Evolutionary conservation across 2,329 filamentous ascomycete species (phyloP).

Genomic region (Septoria linicola): DNA sequence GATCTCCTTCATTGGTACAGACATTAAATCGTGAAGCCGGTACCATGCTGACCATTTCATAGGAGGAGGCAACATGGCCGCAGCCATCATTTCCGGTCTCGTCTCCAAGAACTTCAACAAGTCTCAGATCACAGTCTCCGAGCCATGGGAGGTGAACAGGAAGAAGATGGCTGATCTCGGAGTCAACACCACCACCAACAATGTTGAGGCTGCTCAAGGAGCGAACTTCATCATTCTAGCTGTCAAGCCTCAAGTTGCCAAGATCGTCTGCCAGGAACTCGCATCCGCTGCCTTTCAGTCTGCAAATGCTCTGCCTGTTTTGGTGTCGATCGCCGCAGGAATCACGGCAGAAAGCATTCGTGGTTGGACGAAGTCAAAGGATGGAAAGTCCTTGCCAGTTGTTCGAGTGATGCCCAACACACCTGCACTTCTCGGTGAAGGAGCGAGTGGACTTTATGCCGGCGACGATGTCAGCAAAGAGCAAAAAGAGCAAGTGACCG

Average conservation of each 20-base stretch:
- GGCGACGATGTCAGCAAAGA: conserved; percentile 26
- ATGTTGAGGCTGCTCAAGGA: conserved; percentile 27
- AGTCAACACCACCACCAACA: conserved; percentile 29
- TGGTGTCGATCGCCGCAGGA: conserved; percentile 32
- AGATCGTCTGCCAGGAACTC: conserved; percentile 31
- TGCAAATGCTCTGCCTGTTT: conserved; percentile 22
- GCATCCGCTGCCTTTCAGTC: conserved; percentile 23
- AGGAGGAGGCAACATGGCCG: conserved; percentile 35
- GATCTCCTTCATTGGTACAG: conserved; percentile 31
- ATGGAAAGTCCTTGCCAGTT: conserved; percentile 26
- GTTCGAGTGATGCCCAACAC: conserved; percentile 34
- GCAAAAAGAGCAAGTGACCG: conserved; percentile 27
- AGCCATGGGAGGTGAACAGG: conserved; percentile 34
- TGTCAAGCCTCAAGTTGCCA: conserved; percentile 33
- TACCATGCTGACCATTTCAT: neutral
- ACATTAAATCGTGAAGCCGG: neutral
- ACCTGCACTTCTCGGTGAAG: conserved; percentile 31
- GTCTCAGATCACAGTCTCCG: conserved; percentile 31
- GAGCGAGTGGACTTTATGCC: conserved; percentile 31
- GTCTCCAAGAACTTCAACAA: conserved; percentile 27
- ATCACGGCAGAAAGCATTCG: conserved; percentile 27
- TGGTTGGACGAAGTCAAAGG: conserved; percentile 27
- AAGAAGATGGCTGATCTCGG: conserved; percentile 32
- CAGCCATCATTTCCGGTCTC: conserved; percentile 33
- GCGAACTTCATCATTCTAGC: conserved; percentile 33